These are phyloP conservation scores for Trichoderma atrobrunneum DNA, from an alignment of 2,329 filamentous ascomycete genomes.

Conservation along the genomic window DNA sequence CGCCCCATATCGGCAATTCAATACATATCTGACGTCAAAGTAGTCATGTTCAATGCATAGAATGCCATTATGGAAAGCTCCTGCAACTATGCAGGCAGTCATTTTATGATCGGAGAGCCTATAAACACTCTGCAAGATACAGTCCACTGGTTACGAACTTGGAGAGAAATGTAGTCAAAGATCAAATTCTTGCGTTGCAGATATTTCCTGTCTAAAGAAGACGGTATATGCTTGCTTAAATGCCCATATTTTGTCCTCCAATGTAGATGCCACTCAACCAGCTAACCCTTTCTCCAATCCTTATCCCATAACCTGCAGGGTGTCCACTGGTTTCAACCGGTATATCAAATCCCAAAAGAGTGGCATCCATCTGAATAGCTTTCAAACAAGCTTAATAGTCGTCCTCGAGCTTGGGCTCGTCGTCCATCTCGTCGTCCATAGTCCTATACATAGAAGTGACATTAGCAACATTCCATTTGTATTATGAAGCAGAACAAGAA, in stretches of 20 bases:
- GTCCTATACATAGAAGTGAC: background rate
- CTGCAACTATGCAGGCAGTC: background rate
- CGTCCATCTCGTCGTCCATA: background rate
- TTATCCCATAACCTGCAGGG: background rate
- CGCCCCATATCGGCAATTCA: background rate
- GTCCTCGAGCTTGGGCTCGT: background rate
- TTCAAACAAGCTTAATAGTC: background rate
- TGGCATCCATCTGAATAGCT: background rate
- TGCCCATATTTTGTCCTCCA: background rate
- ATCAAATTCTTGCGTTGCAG: background rate
- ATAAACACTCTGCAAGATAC: background rate
- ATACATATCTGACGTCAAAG: background rate
- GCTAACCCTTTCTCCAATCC: background rate
- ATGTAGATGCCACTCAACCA: background rate
- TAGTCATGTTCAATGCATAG: background rate
- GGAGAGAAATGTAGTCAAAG: background rate
- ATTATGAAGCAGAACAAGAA: background rate
- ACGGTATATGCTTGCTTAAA: slow-evolving; percentile 6
- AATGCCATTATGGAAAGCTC: too few species aligned
- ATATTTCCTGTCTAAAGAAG: background rate
- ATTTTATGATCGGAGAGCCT: background rate
- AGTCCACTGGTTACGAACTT: background rate
- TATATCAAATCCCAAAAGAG: background rate
- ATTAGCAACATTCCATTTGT: background rate
- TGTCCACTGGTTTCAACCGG: background rate